Evolutionary conservation across 495 filamentous ascomycete species (phyloP), one percentile per base, ranked within the genome.

Genomic region (Clohesyomyces aquaticus): DNA sequence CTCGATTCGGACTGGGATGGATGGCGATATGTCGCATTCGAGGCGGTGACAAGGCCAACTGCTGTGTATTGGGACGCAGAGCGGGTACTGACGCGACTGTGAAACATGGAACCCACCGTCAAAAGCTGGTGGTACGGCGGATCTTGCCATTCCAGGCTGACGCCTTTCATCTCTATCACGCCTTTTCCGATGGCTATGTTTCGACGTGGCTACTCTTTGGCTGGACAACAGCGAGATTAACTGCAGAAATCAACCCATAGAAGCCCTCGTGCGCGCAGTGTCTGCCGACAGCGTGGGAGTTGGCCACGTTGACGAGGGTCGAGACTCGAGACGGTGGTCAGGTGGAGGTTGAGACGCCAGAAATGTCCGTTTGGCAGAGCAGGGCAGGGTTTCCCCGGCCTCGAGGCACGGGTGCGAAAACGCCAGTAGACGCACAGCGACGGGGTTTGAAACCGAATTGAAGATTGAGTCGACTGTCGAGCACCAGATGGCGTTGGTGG

Each of bases 401-500:
- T 2, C 26, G 23, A 14, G 25, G 28, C 26, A 46, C 32, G 28
- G 38, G 47, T 29, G 32, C 18, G 27, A 43, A 29, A 21, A 53
- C 29, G 48, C 48, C n/a, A 50, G 25, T 45, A 48, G 48, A 35
- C 28, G 58, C 29, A 45, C 28, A 42, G 23, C 35, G 58, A 53
- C 21, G 47, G 48, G 32, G 28, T 52, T 45, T 61, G 58, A 61
- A 53, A 61, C 48, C 58, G 42, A 52, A 9, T 47, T 22, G 48
- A 61, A 23, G 47, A 35, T 53, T 50, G 51, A 22, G 59, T 49
- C 35, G 61, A 38, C 32, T 38, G 6, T 38, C 32, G 32, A 64
- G 53, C 43, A 64, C 61, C 27, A 63, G 59, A 57, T 64, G 61
- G 61, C 61, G 59, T 55, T 55, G 35, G 59, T 55, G 42, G 59